Evolutionary conservation across 345 rosid species (phyloP).

Genomic region (Microthlaspi erraticum): DNA sequence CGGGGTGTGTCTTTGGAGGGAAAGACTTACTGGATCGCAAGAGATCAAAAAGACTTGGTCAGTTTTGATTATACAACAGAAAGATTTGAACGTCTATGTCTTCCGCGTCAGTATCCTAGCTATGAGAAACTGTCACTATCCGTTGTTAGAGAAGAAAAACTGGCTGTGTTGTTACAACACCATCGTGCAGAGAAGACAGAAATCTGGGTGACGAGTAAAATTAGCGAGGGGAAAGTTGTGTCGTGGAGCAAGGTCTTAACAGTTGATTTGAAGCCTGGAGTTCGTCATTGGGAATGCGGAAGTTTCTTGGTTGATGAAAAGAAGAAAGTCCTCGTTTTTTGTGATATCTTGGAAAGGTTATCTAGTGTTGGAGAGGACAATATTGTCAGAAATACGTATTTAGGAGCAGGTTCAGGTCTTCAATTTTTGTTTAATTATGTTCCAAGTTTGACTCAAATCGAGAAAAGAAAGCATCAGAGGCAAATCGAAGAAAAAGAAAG

Average conservation of each 20-base stretch:
- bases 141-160: conserved; percentile 14
- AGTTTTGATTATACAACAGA: conserved; percentile 27
- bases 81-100: neutral
- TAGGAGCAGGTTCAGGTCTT: no score
- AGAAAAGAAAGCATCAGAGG: no score
- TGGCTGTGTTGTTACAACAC: neutral
- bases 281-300: no score
- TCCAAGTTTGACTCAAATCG: no score
- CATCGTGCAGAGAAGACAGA: neutral
- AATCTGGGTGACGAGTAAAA: conserved; percentile 18
- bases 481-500: no score
- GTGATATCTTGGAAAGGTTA: no score
- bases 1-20: neutral
- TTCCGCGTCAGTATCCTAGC: neutral
- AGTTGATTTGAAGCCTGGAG: no score
- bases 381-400: no score
- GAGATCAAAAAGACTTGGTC: neutral
- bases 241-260: neutral
- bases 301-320: no score
- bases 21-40: conserved; percentile 6
- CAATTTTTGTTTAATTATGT: no score
- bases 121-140: neutral
- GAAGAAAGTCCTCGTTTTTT: no score
- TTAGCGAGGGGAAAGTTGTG: neutral
- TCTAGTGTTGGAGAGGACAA: no score